Percentiles rank a stretch among this genome's conserved stretches.
Conservation (phyloP, 2,329 filamentous ascomycete species). For the Ophiostoma sp. region DNA sequence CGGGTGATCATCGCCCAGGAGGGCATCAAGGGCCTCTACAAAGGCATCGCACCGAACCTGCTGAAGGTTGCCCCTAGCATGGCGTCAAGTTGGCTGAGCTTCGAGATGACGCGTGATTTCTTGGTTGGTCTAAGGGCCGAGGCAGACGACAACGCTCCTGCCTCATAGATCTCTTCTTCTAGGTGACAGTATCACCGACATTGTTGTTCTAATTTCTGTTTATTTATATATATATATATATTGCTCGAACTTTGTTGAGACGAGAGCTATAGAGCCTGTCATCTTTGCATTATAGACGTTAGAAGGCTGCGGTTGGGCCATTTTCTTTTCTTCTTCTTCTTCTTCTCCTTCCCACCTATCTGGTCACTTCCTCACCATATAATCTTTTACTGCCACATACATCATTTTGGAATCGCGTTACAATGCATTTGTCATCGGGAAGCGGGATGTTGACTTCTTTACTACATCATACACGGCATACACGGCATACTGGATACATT, state of each 20-base stretch:
- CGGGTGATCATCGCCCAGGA: slow-evolving; percentile 76
- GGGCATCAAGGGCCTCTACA: slow-evolving; percentile 81
- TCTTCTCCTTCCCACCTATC: not conserved
- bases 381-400: not conserved
- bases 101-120: slow-evolving; percentile 87
- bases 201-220: not conserved
- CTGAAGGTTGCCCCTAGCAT: slow-evolving; percentile 97
- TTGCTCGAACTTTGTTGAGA: not conserved
- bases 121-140: slow-evolving; percentile 57
- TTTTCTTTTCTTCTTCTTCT: not conserved
- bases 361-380: not conserved
- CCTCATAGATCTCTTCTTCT: not conserved
- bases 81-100: slow-evolving; percentile 97
- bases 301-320: not conserved
- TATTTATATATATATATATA: not conserved
- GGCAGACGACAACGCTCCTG: slow-evolving; percentile 23
- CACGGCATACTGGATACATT: too few relatives aligned
- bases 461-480: too few relatives aligned
- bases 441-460: too few relatives aligned
- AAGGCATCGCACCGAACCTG: slow-evolving; percentile 90
- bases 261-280: slow-evolving; percentile 4
- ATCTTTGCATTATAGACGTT: slow-evolving; percentile 11
- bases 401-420: too few relatives aligned
- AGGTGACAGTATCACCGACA: too few relatives aligned
- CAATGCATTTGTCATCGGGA: too few relatives aligned